Evolutionary conservation across 129 eudicot species (phyloP), one percentile per base, ranked within the genome.

Genomic region (Apium graveolens): DNA sequence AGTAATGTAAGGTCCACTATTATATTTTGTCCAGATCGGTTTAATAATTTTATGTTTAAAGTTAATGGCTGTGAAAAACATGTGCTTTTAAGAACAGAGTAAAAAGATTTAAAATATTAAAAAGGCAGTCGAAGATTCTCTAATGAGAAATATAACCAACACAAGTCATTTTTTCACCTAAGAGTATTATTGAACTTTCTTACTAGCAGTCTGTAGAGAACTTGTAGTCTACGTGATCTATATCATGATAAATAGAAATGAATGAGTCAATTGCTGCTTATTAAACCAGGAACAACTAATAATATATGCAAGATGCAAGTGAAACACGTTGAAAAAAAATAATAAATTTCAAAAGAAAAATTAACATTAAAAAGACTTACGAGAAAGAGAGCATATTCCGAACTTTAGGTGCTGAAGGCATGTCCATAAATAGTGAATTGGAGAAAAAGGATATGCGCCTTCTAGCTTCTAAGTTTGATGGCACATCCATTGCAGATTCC

Each of bases 401-500:
- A 79, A 96, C 99, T 96, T 92, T 96, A 26, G 99, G 99, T 42
- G 99, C 96, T 13, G 85, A n/a, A 45, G 97, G 99, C 99, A 96
- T 96, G 79, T 96, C 97, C 99, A 96, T 96, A 80, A 96, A 96
- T 86, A 96, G 87, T 31, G 99, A 96, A 87, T 96, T 96, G 66
- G 97, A 96, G 87, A 96, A 96, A 79, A 92, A 96, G 48, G 99
- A 96, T n/a, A 96, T 92, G 37, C 99, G 91, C 81, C 97, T 91
- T 85, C 99, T 87, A 76, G 99, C 99, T 85, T 96, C 99, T 73
- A 96, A 83, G 86, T 96, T 96, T 27, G 97, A 90, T 18, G 99
- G 99, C 38, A 96, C 99, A 82, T 96, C 99, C 99, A 96, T 96
- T 7, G 99, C 99, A 75, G 99, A 96, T 80, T 92, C 99, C 87